These are phyloP conservation scores for Parafenestella ontariensis DNA, from an alignment of 2,329 filamentous ascomycete species.

Conservation along the genomic window DNA sequence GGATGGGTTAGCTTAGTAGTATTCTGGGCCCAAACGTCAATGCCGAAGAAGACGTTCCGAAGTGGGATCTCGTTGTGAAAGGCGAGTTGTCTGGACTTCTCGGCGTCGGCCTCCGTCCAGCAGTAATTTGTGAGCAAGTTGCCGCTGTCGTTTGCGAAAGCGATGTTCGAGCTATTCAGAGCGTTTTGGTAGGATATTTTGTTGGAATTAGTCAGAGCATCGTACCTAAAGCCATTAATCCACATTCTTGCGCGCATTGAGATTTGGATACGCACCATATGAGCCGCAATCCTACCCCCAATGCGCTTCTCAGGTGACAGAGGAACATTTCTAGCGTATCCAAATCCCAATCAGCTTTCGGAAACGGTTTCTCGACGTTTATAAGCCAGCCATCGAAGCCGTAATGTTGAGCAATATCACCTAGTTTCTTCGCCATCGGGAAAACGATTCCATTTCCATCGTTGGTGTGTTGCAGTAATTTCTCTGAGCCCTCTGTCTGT, in stretches of 20 bases:
- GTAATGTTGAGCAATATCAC: constrained; percentile 49
- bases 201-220: constrained; percentile 54
- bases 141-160: constrained; percentile 49
- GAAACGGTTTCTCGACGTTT: constrained; percentile 56
- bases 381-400: constrained; percentile 58
- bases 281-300: constrained; percentile 39
- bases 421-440: constrained; percentile 48
- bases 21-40: constrained; percentile 58
- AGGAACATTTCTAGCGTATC: constrained; percentile 48
- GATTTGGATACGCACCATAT: constrained; percentile 48
- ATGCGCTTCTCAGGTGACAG: constrained; percentile 41
- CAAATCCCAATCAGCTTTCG: constrained; percentile 38
- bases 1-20: constrained; percentile 32
- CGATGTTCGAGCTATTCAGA: constrained; percentile 49
- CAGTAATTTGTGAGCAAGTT: constrained; percentile 55
- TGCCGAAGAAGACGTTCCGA: constrained; percentile 49
- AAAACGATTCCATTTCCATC: constrained; percentile 32
- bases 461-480: constrained; percentile 27
- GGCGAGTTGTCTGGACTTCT: constrained; percentile 34
- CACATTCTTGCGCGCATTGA: neutral
- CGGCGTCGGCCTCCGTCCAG: constrained; percentile 46
- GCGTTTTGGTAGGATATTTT: constrained; percentile 55
- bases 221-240: constrained; percentile 48
- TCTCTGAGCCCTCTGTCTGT: constrained; percentile 44
- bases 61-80: constrained; percentile 28